phyloP scores from a whole-genome alignment of 441 rosid species.

The Isatis lusitanica region DNA sequence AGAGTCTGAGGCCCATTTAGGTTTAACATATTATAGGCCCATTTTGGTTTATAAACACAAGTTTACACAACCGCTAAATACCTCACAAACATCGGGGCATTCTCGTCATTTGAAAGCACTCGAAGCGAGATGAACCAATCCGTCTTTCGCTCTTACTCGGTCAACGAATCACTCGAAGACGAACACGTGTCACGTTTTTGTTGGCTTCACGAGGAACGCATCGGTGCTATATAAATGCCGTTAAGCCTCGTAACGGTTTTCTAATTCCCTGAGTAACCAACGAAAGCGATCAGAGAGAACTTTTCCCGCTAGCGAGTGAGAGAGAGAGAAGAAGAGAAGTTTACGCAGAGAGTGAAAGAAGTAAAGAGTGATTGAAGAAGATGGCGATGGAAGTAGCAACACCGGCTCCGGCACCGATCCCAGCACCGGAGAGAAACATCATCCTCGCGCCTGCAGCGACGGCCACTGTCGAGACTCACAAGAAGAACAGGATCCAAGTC shows the following conservation, averaged over 20 bases:
- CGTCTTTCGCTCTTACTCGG: conserved; percentile 37
- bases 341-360: conserved; percentile 13
- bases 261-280: conserved; percentile 15
- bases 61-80: neutral
- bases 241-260: conserved; percentile 31
- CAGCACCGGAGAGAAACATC: conserved; percentile 34
- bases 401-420: conserved; percentile 39
- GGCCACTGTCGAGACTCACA: conserved; percentile 37
- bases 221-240: conserved; percentile 32
- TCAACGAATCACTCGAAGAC: conserved; percentile 24
- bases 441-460: conserved; percentile 12
- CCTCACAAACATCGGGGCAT: neutral
- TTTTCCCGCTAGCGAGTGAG: conserved; percentile 31
- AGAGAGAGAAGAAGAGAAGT: neutral
- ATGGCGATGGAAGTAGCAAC: conserved; percentile 43
- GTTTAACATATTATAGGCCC: neutral
- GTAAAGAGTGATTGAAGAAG: conserved; percentile 13
- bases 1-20: no score
- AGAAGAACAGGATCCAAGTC: conserved; percentile 67
- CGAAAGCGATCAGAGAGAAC: neutral
- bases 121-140: conserved; percentile 25
- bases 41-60: neutral
- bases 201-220: neutral
- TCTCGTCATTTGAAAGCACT: conserved; percentile 7
- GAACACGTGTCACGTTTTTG: conserved; percentile 26